phyloP scores from a whole-genome alignment of 202 grass and related monocot species.

The Panicum hallii region DNA sequence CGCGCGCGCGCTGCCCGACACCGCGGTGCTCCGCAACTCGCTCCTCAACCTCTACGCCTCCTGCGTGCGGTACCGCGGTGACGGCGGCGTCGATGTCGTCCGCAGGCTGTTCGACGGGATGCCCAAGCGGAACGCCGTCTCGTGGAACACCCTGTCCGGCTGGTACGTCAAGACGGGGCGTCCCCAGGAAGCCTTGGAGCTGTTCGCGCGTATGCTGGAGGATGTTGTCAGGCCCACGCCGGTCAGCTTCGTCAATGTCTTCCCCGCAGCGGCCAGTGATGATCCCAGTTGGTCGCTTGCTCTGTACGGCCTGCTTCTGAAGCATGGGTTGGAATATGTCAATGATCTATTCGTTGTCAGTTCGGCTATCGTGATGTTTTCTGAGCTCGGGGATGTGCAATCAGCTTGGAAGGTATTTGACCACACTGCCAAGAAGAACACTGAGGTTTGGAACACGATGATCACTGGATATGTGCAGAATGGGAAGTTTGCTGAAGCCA shows the following conservation, averaged over 20 bases:
- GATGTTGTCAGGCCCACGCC: conserved; percentile 64
- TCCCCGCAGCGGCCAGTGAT: conserved; percentile 34
- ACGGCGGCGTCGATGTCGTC: conserved; percentile 44
- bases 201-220: conserved; percentile 65
- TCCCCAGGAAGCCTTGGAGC: conserved; percentile 55
- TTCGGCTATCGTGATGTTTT: conserved; percentile 75
- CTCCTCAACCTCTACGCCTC: conserved; percentile 94
- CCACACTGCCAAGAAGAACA: conserved; percentile 65
- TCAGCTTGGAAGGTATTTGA: conserved; percentile 72
- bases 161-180: conserved; percentile 76
- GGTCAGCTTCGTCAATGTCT: conserved; percentile 76
- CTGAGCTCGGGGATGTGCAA: conserved; percentile 49
- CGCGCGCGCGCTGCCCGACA: conserved; percentile 50
- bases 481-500: conserved; percentile 59
- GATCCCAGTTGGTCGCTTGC: conserved; percentile 40
- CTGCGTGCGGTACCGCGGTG: conserved; percentile 3
- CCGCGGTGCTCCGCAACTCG: conserved; percentile 80
- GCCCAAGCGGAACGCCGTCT: conserved; percentile 73
- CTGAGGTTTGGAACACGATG: conserved; percentile 96
- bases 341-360: conserved; percentile 80
- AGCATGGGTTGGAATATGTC: conserved; percentile 69
- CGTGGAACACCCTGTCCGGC: conserved; percentile 79
- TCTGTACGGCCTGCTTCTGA: conserved; percentile 76
- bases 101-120: conserved; percentile 75
- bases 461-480: conserved; percentile 84